Base-by-base conservation (phyloP, 331 rosid species). In the Quercus tomentella region DNA sequence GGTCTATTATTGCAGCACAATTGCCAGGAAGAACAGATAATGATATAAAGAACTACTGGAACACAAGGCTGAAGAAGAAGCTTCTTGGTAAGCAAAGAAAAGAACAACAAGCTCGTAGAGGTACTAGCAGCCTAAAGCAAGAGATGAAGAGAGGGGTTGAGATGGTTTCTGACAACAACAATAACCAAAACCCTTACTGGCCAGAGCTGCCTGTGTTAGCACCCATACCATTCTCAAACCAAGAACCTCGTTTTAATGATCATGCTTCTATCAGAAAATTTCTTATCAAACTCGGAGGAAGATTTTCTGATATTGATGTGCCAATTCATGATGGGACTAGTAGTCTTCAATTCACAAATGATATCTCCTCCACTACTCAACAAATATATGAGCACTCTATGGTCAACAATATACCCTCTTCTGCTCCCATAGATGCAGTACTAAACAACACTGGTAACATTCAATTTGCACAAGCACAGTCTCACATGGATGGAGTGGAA, bases 31-130 rank as follows among this genome's bases (percentile, higher is more conserved):
- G 98, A 84, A 93, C 98, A 0, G 98, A 93, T 62, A 93, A 93
- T 43, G 98, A 93, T 76, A 93, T 93, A 75, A 93, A 93, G 91
- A 93, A 93, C 77, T 93, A 93, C 63, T 93, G 98, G 98, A 93
- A 93, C 88, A 93, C 98, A 7, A 93, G 86, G 82, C 89, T 93
- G 88, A 93, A 91, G 90, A 93, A 91, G 82, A 93, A 90, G 87
- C 88, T 93, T 71, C 83, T 93, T 12, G 97, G 97, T 10, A 93
- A 89, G 91, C 93, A 89, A 35, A 86, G 97, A 11, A 93, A 86
- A 55, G 89, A 84, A 9, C 90, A 77, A 23, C 77, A 80, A 23
- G 72, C 86, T 72, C 92, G 91, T 6, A 80, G 71, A 69, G 83
- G 87, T 35, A 41, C 49, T 41, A 65, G 20, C 55, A 62, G 74